A percentile compares a stretch with the other conserved stretches of the same genome.
phyloP scores from a whole-genome alignment of 2,329 filamentous ascomycete genomes.

The Xylariaceae sp. region DNA sequence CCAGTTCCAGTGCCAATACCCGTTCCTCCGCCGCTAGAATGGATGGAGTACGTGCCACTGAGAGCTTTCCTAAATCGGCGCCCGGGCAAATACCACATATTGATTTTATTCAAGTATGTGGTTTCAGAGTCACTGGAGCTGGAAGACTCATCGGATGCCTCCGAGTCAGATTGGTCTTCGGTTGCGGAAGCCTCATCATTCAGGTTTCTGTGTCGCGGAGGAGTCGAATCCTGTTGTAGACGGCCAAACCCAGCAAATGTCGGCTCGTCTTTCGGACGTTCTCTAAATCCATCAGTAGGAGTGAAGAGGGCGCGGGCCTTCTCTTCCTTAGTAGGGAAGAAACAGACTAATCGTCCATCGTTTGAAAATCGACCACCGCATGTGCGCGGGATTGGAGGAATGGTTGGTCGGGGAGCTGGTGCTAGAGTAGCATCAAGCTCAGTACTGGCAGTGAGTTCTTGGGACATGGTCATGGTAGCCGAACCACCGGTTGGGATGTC shows the following conservation, averaged over 20 bases:
- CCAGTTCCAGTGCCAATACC: conserved; percentile 64
- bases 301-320: conserved; percentile 59
- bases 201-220: conserved; percentile 52
- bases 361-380: conserved; percentile 68
- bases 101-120: conserved; percentile 66
- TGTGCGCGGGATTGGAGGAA: conserved; percentile 61
- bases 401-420: conserved; percentile 58
- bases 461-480: conserved; percentile 68
- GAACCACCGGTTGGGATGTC: conserved; percentile 60
- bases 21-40: conserved; percentile 66
- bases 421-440: conserved; percentile 62
- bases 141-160: conserved; percentile 55
- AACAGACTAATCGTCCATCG: conserved; percentile 69
- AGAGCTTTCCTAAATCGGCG: conserved; percentile 61
- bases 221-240: conserved; percentile 57
- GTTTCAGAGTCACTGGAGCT: conserved; percentile 68
- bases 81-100: conserved; percentile 61
- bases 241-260: conserved; percentile 65
- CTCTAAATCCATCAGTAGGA: conserved; percentile 52
- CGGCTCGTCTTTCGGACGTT: conserved; percentile 60
- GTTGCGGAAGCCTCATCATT: conserved; percentile 59
- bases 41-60: conserved; percentile 63
- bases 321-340: conserved; percentile 73
- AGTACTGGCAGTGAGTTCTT: conserved; percentile 62
- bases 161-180: conserved; percentile 59